Base-by-base conservation (phyloP, 768 basidiomycete species). In the Cystobasidium onofrii region DNA sequence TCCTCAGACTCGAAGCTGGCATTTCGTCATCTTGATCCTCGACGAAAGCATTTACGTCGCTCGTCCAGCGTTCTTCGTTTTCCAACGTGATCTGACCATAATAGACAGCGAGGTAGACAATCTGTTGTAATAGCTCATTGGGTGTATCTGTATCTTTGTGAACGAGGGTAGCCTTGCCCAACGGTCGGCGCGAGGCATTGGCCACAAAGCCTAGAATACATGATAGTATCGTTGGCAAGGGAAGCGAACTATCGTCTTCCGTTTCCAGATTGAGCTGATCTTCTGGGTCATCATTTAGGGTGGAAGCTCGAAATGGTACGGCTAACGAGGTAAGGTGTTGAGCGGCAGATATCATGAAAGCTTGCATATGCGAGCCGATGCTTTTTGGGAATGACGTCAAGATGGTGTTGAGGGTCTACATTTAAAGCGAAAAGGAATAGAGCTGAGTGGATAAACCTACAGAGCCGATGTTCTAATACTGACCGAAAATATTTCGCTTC, bases 11-110 rank as follows among this genome's bases (percentile, higher is more conserved):
- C 79, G 92, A 94, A 1, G 84, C 80, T 66, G 90, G 87, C 0
- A 88, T 88, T 75, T 95, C 92, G 74, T 97, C 95, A 67, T 96
- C 92, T 78, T 97, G 94, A 79, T 98, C 92, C 29, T 89, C 89
- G 34, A 98, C 88, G 78, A 98, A 98, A 1, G 89, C 87, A 77
- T 98, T 97, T 1, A 91, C 88, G 77, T 96, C 90, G 66, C 85
- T 86, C 1, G 87, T 86, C 95, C 95, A 98, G 18, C 87, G 89
- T 34, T 93, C 91, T 79, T 93, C 92, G 92, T 97, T 76, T 73
- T 95, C 91, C 18, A 86, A 84, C 0, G 92, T 92, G 85, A 99
- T 94, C 80, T 93, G 91, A 17, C 86, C 84, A 81, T 88, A 90
- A 25, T 84, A 85, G 74, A 94, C 86, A 1, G 90, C 83, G 1